Conservation (phyloP, 306 rosid species). For the Glycyrrhiza uralensis region DNA sequence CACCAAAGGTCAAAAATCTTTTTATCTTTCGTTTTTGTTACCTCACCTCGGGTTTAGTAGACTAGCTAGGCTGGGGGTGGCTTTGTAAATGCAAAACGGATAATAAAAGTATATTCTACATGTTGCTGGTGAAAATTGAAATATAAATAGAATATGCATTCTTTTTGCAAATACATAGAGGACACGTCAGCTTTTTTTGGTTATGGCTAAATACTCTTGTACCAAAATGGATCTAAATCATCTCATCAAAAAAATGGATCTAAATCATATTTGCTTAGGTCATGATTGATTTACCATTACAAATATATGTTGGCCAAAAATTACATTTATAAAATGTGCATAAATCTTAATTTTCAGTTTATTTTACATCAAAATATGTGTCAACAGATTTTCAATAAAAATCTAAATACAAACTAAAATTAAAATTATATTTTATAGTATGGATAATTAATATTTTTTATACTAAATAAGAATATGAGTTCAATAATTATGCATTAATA, state of each 20-base stretch:
- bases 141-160: slow-evolving; percentile 12
- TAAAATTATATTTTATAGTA: background rate
- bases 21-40: background rate
- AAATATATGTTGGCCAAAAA: too few species aligned
- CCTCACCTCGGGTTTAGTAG: background rate
- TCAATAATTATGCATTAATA: too few species aligned
- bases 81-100: background rate
- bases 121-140: background rate
- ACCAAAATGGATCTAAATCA: too few species aligned
- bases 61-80: slow-evolving; percentile 8
- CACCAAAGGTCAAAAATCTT: slow-evolving; percentile 33
- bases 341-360: too few species aligned
- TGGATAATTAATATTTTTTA: background rate
- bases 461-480: too few species aligned
- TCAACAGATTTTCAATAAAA: too few species aligned
- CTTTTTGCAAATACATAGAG: background rate
- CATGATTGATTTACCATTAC: too few species aligned
- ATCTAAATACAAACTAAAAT: too few species aligned
- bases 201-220: background rate
- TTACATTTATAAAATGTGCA: too few species aligned
- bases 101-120: slow-evolving; percentile 11
- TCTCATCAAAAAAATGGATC: too few species aligned
- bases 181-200: background rate
- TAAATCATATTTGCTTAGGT: too few species aligned
- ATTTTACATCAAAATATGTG: too few species aligned